Evolutionary conservation across 768 basidiomycete genomes (phyloP), one percentile per base, ranked within the genome.

Genomic region (Basidioascus undulatus): DNA sequence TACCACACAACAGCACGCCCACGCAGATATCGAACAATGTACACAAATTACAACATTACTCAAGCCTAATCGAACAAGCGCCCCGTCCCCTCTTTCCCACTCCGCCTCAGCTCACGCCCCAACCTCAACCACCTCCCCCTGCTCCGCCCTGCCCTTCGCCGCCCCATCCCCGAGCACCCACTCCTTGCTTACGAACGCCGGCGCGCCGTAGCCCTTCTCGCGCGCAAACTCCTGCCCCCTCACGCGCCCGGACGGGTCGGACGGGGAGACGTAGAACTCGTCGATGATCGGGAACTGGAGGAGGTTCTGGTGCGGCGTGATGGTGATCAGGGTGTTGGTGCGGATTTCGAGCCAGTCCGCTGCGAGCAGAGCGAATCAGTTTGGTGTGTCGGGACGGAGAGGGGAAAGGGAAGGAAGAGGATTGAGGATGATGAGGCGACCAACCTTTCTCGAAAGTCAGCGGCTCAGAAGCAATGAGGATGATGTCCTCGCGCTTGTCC

Each of bases 311-410:
- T 62, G 37, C 16, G 81, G 80, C 0, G 89, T 96, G 49, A 94
- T 78, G 37, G 92, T 74, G 19, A 84, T 75, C 76, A 94, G 78
- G 47, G 81, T 74, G 57, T 98, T 94, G 11, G 83, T 89, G 55
- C 77, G 78, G 52, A 98, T 87, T 58, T 94, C 92, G 76, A 94
- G 87, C 92, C 92, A 98, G 57, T 98, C 92, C 38, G 83, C 82
- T 73, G 47, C 2, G 6, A 30, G 21, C 30, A 35, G 38, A 31
- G n/a, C 7, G 32, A 32, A 28, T 28, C 11, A 39, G 39, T 16
- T 18, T 11, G 19, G 6, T 26, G 28, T 12, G 13, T 16, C 6
- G n/a, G n/a, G n/a, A 24, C 27, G 26, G 5, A 9, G 24, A 36
- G 24, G 11, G n/a, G 10, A 35, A 16, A n/a, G 34, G 19, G 33